Evolutionary conservation across 2,329 filamentous ascomycete genomes (phyloP), one percentile per base, ranked within the genome.

Genomic region (Mycosphaerelloides madeirae): DNA sequence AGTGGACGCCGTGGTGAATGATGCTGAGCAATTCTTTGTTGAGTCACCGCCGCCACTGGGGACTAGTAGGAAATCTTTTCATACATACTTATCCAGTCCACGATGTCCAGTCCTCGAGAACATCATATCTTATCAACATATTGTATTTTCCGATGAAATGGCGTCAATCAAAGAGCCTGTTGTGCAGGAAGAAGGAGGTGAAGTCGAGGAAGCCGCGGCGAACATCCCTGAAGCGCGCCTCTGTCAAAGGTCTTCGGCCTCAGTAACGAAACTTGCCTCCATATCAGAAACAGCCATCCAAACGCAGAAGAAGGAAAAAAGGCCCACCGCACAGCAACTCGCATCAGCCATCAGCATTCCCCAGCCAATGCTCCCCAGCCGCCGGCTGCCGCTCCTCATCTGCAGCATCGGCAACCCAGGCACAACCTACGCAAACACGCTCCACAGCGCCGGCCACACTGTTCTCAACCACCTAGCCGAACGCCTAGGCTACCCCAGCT

Each of bases 391-490:
- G 31, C 80, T 95, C 56, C 79, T 97, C 44, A 75, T 97, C 58
- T 79, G 89, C 70, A 93, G 87, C 50, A 78, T 98, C 51, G 93
- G 93, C 55, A 97, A 97, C 58, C 88, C 86, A 6, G 73, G 77
- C 6, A 72, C 80, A 2, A 64, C 68, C 16, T 90, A 91, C 66
- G 78, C 79, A 53, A 76, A 84, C 52, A 94, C 87, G 15, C 81
- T 91, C 6, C 93, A 97, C 69, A 90, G 83, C 18, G 88, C 89
- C 12, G 93, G 90, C 9, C 91, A 97, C 70, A 78, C 81, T 44
- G 78, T 88, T 35, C 78, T 95, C 53, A 72, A 78, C 42, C 72
- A 77, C 2, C 68, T 91, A 7, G 73, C 75, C 15, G 71, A 68
- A 13, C 64, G 68, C 19, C 68, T 84, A 13, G 57, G 55, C 14